phyloP scores from a whole-genome alignment of 352 stramenopile genomes.

The Phytophthora litchii region DNA sequence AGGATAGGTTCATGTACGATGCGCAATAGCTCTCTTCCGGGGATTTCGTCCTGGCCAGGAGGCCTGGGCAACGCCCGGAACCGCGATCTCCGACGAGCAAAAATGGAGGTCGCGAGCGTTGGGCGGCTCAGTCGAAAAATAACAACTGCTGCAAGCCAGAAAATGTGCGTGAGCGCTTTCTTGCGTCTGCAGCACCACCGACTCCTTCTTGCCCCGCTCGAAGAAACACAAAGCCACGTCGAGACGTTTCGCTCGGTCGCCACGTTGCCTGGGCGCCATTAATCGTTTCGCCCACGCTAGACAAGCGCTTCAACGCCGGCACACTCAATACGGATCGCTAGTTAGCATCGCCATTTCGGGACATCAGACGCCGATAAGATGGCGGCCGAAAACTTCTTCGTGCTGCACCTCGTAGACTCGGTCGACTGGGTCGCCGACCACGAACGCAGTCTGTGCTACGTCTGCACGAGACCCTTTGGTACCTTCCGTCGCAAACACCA shows the following conservation, averaged over 20 bases:
- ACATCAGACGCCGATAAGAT: constrained; percentile 18
- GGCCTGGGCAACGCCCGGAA: constrained; percentile 7
- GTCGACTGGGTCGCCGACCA: constrained; percentile 79
- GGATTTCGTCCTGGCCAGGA: constrained; percentile 5
- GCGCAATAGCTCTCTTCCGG: too few species aligned
- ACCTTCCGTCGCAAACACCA: constrained; percentile 89
- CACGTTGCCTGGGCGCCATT: constrained; percentile 21
- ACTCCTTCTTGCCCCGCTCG: constrained; percentile 29
- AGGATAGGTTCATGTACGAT: constrained; percentile 17
- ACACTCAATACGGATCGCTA: background rate
- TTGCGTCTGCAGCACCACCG: constrained; percentile 23
- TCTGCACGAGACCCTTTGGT: constrained; percentile 79
- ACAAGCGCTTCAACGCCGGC: constrained; percentile 5
- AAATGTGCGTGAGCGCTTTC: constrained; percentile 12
- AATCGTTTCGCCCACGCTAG: constrained; percentile 13
- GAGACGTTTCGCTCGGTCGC: constrained; percentile 25
- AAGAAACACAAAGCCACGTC: constrained; percentile 13
- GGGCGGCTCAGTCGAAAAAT: constrained; percentile 21
- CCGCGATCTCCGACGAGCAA: constrained; percentile 14
- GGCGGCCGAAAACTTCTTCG: constrained; percentile 57
- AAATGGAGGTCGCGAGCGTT: constrained; percentile 26
- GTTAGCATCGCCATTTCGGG: constrained; percentile 4
- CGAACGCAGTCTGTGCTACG: constrained; percentile 71
- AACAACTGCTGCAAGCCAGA: constrained; percentile 31
- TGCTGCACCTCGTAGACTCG: constrained; percentile 76